Conservation (phyloP, 2,329 filamentous ascomycete species). For the Colletotrichum neosansevieriae region DNA sequence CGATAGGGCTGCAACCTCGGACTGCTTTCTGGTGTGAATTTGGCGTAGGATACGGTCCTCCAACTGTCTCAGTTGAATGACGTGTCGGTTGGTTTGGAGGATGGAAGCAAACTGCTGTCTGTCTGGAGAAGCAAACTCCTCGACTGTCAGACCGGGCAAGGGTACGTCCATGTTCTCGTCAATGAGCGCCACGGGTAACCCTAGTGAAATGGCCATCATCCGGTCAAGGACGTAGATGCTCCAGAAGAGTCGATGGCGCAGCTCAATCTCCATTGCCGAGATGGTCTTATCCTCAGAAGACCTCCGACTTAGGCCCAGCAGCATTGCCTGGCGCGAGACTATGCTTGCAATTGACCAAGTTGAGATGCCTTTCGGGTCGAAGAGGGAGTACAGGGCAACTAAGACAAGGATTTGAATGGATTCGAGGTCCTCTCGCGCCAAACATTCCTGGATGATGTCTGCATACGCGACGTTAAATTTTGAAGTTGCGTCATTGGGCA, state of each 20-base stretch:
- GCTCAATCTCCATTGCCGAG: constrained; percentile 46
- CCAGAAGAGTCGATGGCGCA: constrained; percentile 57
- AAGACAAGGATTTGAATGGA: constrained; percentile 57
- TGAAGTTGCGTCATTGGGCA: constrained; percentile 48
- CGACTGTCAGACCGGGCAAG: constrained; percentile 57
- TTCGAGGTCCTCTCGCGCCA: constrained; percentile 50
- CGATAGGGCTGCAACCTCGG: constrained; percentile 47
- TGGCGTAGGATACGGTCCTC: constrained; percentile 55
- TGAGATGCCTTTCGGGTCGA: constrained; percentile 55
- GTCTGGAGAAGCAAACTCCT: constrained; percentile 57
- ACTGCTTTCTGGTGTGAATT: constrained; percentile 50
- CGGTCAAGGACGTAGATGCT: constrained; percentile 59
- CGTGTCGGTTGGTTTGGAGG: constrained; percentile 58
- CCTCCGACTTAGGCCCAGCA: constrained; percentile 52
- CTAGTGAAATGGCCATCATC: constrained; percentile 58
- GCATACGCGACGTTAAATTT: constrained; percentile 54
- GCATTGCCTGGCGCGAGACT: constrained; percentile 53
- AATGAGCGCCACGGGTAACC: constrained; percentile 53
- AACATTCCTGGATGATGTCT: constrained; percentile 56
- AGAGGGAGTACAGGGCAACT: constrained; percentile 57
- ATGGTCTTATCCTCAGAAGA: constrained; percentile 45
- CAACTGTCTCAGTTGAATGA: constrained; percentile 58
- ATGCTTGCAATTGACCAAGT: constrained; percentile 56
- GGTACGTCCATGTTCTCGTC: constrained; percentile 56
- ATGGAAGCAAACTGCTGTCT: constrained; percentile 53